Evolutionary conservation across 345 rosid species (phyloP), one percentile per base, ranked within the genome.

Genomic region (Lumnitzera littorea): DNA sequence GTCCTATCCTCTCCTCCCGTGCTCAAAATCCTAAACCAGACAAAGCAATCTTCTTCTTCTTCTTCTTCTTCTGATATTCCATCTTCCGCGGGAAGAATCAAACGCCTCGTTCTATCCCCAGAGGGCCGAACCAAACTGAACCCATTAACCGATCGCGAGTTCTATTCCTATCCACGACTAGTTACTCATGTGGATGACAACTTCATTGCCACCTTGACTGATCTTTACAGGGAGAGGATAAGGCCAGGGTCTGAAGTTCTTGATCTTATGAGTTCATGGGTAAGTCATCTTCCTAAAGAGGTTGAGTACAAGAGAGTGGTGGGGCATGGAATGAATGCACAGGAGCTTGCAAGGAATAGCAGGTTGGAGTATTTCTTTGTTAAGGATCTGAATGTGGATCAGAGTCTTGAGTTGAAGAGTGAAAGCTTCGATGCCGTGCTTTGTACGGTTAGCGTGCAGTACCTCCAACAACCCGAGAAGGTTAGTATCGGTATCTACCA

Each of bases 271-370:
- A 89, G 96, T 76, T 87, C 98, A 50, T 91, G 96, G 92, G 83
- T 84, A 31, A 88, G 98, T 73, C 94, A 92, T 75, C 73, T 89
- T 17, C 96, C 98, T 4, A 62, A 63, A 51, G 86, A 89, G 62
- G 84, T 79, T 0, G 58, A 5, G 69, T 85, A 75, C 82, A 76
- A 73, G 67, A 87, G 84, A 78, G 88, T 92, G 50, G 91, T 85
- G 51, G 96, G 98, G 2, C 96, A 92, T 67, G 96, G 98, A 51
- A 91, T 92, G 50, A 92, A 89, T 43, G 91, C 94, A n/a, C 91
- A 77, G 57, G 98, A 92, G 74, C 96, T 92, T 48, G 81, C 90
- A 14, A 85, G 78, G 81, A 91, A 89, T 61, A 85, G 81, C 27
- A 63, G 78, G 57, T 64, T 85, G 51, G 86, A 85, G 54, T 78